Evolutionary conservation across 2,329 filamentous ascomycete genomes (phyloP).

Genomic region (Ceratocystis lukuohia): DNA sequence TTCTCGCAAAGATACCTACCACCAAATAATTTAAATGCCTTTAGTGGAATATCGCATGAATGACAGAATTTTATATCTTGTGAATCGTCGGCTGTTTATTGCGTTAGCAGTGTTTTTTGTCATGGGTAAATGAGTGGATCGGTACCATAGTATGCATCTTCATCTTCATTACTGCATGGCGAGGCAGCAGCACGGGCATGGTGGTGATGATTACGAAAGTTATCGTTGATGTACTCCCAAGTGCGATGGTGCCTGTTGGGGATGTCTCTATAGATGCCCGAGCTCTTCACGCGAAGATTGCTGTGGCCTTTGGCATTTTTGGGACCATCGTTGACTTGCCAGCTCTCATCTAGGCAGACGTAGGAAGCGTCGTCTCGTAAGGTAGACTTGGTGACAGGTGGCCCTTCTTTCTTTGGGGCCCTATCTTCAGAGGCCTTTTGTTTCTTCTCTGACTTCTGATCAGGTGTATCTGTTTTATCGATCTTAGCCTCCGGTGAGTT

Average conservation of each 20-base stretch:
- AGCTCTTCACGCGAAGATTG: not conserved
- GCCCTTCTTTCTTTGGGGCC: not conserved
- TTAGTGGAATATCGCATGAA: not conserved
- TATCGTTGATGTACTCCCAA: not conserved
- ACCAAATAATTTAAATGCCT: not conserved
- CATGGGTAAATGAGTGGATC: not conserved
- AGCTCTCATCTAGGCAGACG: not conserved
- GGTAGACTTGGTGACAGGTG: not conserved
- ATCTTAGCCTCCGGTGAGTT: not conserved
- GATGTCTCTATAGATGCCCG: not conserved
- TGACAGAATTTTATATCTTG: not conserved
- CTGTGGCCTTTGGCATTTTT: constrained; percentile 1
- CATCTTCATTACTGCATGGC: not conserved
- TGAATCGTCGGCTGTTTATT: not conserved
- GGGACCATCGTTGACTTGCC: not conserved
- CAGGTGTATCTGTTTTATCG: not conserved
- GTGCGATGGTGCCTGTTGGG: not conserved
- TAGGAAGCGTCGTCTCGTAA: not conserved
- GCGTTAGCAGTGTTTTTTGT: not conserved
- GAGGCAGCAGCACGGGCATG: not conserved
- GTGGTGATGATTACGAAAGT: not conserved
- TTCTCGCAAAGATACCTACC: not conserved
- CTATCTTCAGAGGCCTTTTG: not conserved
- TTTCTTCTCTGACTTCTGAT: not conserved
- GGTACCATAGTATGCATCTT: not conserved